Percentiles rank a stretch among this genome's conserved stretches.
phyloP scores from a whole-genome alignment of 2,329 filamentous ascomycete genomes.

The Tolypocladium nubicola region DNA sequence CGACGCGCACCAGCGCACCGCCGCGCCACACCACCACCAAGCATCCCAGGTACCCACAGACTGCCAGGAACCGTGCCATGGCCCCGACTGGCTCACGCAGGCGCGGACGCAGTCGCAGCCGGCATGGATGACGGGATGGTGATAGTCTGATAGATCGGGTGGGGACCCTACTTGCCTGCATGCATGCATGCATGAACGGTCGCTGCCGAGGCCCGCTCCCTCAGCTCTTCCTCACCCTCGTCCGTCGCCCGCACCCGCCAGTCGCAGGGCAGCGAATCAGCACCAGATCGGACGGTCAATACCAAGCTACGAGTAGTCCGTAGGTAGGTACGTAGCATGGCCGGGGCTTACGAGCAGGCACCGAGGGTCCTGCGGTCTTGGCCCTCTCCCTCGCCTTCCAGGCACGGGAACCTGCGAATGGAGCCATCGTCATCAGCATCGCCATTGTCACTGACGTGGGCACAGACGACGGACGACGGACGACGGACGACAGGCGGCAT shows the following conservation, averaged over 20 bases:
- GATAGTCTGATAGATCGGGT: not conserved
- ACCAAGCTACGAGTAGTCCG: not conserved
- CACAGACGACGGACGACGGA: not conserved
- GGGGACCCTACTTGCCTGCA: not conserved
- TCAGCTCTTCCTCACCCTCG: not conserved
- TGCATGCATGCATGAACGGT: not conserved
- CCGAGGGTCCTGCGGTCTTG: not conserved
- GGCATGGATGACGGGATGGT: not conserved
- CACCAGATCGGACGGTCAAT: not conserved
- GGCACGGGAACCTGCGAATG: not conserved
- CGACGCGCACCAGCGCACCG: not conserved
- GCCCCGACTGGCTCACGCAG: not conserved
- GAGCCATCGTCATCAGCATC: not conserved
- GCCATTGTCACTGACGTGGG: not conserved
- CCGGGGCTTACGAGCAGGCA: not conserved
- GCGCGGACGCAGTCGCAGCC: not conserved
- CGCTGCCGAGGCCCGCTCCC: not conserved
- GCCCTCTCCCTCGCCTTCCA: conserved; percentile 1
- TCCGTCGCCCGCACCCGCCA: not conserved
- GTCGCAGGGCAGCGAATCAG: not conserved
- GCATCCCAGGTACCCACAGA: not conserved
- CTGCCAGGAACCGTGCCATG: not conserved
- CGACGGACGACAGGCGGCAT: not conserved
- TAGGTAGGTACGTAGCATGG: not conserved
- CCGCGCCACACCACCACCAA: not conserved